A percentile compares a stretch with the other conserved stretches of the same genome.
phyloP scores from a whole-genome alignment of 129 eudicot species.

The Artemisia argyi region DNA sequence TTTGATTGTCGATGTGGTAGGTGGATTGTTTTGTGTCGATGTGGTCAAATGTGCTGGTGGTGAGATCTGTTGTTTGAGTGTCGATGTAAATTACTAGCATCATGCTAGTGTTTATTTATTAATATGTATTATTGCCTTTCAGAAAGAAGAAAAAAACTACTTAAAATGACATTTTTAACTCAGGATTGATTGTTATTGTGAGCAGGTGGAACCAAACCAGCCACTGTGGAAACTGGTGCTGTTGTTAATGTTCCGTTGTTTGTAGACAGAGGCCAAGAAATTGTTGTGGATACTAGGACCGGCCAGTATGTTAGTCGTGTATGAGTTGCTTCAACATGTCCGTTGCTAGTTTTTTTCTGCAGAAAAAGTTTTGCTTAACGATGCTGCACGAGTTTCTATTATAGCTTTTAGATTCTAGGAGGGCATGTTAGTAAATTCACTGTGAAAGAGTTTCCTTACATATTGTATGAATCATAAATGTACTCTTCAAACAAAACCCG shows the following conservation, averaged over 20 bases:
- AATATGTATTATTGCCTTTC: too few species aligned
- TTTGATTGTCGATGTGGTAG: too few species aligned
- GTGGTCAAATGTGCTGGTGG: too few species aligned
- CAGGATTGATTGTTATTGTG: not conserved
- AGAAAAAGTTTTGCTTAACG: not conserved
- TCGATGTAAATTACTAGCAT: too few species aligned
- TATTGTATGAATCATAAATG: constrained; percentile 6
- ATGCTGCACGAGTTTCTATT: not conserved
- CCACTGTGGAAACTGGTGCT: constrained; percentile 89
- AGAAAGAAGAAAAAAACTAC: not conserved
- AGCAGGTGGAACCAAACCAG: constrained; percentile 88
- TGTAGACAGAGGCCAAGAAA: constrained; percentile 57
- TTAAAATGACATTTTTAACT: not conserved
- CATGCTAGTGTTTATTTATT: too few species aligned
- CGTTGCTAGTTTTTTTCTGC: not conserved
- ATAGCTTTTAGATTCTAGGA: constrained; percentile 9
- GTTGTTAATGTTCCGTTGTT: constrained; percentile 86
- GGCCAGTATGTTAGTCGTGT: constrained; percentile 86
- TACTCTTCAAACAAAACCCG: constrained; percentile 2
- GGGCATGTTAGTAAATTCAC: constrained; percentile 1
- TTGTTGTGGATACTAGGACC: constrained; percentile 82
- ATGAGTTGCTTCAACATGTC: constrained; percentile 12
- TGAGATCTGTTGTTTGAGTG: too few species aligned
- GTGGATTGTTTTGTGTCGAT: too few species aligned
- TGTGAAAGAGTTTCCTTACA: not conserved